These are phyloP conservation scores for Coriolopsis trogii DNA, from an alignment of 1,284 basidiomycete species.

Conservation along the genomic window DNA sequence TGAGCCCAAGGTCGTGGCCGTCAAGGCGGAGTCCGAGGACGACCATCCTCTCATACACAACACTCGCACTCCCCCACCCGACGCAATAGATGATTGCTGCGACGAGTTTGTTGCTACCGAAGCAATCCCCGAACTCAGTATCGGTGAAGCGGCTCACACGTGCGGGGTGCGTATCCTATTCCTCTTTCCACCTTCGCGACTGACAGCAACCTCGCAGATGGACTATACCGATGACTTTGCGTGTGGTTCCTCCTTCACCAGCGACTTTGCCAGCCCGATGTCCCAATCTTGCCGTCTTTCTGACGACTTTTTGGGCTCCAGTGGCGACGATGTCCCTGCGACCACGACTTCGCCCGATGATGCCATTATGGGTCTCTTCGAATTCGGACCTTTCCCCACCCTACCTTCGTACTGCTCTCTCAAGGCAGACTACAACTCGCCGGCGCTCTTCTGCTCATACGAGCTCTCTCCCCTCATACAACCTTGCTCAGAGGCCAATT, in stretches of 20 bases:
- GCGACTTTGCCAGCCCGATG: slow-evolving; percentile 9
- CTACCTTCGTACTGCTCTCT: neutral
- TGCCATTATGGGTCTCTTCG: slow-evolving; percentile 1
- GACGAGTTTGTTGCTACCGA: neutral
- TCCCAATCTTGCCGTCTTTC: neutral
- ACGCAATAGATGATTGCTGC: too few species aligned
- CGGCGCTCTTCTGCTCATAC: too few species aligned
- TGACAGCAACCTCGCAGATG: neutral
- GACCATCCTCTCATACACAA: neutral
- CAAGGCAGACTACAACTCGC: too few species aligned
- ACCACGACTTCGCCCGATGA: slow-evolving; percentile 1
- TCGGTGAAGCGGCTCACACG: neutral
- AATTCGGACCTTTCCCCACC: neutral
- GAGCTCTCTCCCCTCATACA: too few species aligned
- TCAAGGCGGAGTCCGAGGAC: neutral
- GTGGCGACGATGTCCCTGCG: neutral
- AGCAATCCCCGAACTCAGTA: neutral
- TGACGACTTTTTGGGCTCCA: slow-evolving; percentile 13
- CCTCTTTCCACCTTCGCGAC: neutral
- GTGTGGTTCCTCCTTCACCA: neutral
- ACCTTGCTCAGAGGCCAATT: too few species aligned
- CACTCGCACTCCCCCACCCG: neutral
- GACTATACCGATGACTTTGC: slow-evolving; percentile 13
- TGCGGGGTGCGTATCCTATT: neutral
- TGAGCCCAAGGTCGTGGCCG: neutral